These are phyloP conservation scores for Heritiera littoralis DNA, from an alignment of 345 rosid species.

Conservation along the genomic window DNA sequence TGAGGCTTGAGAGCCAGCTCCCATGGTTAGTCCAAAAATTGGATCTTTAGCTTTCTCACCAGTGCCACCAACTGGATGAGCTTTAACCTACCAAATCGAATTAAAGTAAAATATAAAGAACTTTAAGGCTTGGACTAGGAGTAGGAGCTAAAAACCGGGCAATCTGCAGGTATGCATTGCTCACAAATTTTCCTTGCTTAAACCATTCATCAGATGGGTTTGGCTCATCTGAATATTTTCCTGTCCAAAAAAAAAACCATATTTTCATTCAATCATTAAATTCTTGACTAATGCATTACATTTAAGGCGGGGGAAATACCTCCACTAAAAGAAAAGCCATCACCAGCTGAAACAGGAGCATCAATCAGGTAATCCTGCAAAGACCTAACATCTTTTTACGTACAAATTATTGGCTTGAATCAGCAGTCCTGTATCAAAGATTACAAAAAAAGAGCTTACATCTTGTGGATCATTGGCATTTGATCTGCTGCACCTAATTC, in stretches of 20 bases:
- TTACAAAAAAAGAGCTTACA: slow-evolving; percentile 27
- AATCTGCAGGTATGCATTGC: slow-evolving; percentile 16
- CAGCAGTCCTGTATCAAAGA: background rate
- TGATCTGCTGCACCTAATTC: slow-evolving; percentile 51
- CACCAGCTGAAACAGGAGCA: slow-evolving; percentile 85
- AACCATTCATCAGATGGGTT: slow-evolving; percentile 85
- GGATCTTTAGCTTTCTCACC: slow-evolving; percentile 84
- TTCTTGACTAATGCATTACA: background rate
- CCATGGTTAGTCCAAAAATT: slow-evolving; percentile 84
- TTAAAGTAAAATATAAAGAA: background rate
- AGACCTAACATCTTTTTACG: background rate
- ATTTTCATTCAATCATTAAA: background rate
- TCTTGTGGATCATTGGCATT: slow-evolving; percentile 35
- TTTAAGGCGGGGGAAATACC: slow-evolving; percentile 38
- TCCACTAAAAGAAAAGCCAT: slow-evolving; percentile 94
- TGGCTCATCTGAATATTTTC: slow-evolving; percentile 84
- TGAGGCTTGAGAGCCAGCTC: slow-evolving; percentile 74
- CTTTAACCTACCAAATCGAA: slow-evolving; percentile 56
- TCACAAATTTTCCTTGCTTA: slow-evolving; percentile 76
- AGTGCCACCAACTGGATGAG: slow-evolving; percentile 68
- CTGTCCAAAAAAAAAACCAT: slow-evolving; percentile 32
- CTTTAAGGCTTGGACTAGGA: background rate
- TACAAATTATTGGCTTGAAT: background rate
- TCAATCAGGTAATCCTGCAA: slow-evolving; percentile 79
- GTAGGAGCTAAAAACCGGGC: background rate